These are phyloP conservation scores for Teratosphaeria epicoccoides DNA, from an alignment of 2,329 filamentous ascomycete species.

Conservation along the genomic window DNA sequence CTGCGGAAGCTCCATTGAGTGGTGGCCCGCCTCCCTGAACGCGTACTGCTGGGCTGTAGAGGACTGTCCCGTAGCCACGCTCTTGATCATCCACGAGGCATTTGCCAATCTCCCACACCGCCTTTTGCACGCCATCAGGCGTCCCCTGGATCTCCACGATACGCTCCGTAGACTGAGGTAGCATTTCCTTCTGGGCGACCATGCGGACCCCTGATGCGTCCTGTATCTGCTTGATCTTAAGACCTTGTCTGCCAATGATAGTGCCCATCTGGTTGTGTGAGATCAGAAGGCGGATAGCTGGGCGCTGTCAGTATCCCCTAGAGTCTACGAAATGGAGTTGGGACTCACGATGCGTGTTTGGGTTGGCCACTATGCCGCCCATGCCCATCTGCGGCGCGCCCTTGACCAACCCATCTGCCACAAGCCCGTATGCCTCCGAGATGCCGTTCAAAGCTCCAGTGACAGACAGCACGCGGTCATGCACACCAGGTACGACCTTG, in stretches of 20 bases:
- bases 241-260: constrained; percentile 89
- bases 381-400: constrained; percentile 92
- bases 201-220: constrained; percentile 94
- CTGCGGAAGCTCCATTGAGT: constrained; percentile 33
- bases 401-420: constrained; percentile 82
- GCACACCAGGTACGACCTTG: constrained; percentile 96
- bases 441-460: constrained; percentile 82
- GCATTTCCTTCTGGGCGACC: constrained; percentile 99
- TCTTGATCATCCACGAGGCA: constrained; percentile 97
- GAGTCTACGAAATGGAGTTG: background rate
- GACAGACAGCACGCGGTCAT: constrained; percentile 93
- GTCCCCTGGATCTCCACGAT: constrained; percentile 95
- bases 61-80: constrained; percentile 87
- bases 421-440: constrained; percentile 83
- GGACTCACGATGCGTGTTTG: constrained; percentile 84
- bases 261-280: constrained; percentile 99
- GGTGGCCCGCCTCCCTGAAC: constrained; percentile 55
- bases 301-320: constrained; percentile 11
- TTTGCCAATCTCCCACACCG: constrained; percentile 97
- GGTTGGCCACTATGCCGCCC: constrained; percentile 78
- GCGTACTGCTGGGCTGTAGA: constrained; percentile 93
- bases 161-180: constrained; percentile 94
- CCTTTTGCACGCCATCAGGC: constrained; percentile 88
- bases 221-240: constrained; percentile 99
- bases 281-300: constrained; percentile 94